Evolutionary conservation across 1,139 yeast species (phyloP), one percentile per base, ranked within the genome.

Genomic region (Pichia sp.): DNA sequence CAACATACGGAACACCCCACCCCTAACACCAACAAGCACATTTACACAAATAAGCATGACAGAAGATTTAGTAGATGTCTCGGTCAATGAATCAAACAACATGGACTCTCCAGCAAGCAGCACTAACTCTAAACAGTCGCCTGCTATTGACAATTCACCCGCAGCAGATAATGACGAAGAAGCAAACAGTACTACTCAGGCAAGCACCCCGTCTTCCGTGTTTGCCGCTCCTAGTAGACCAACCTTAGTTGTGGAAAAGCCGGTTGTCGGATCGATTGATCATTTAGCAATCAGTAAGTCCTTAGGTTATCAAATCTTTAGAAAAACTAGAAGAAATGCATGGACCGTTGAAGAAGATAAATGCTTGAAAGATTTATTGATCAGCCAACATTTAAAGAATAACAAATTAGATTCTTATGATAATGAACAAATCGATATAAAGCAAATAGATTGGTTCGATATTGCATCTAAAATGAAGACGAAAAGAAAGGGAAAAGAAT

Each of bases 331-430:
- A 4, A 68, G 93, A 47, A 77, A 80, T 50, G 78, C 86, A 6
- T 85, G 94, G 94, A 69, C 79, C 2, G 74, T 75, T 44, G 80
- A 77, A 34, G 93, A 85, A 53, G 94, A 85, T 61, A 63, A 65
- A 7, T 61, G 67, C 15, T 63, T 85, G 31, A 67, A 67, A 45
- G 53, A 57, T 10, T 34, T 53, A 3, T 73, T 83, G 12, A 59
- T 71, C 36, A 63, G 61, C 24, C 54, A 58, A 33, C 57, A 40
- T 41, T 9, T 58, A 10, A 47, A 48, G 18, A 35, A 34, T 2
- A 52, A 54, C 15, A 44, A 49, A 1, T 27, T 55, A 6, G 22
- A 42, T 1, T 21, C 27, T 18, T 61, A 59, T 45, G 48, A 52
- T 18, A 50, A 57, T 39, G 63, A 62, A 35, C 54, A 56, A 19